Evolutionary conservation across 2,329 filamentous ascomycete genomes (phyloP), one percentile per base, ranked within the genome.

Genomic region (Leptographium lundbergii): DNA sequence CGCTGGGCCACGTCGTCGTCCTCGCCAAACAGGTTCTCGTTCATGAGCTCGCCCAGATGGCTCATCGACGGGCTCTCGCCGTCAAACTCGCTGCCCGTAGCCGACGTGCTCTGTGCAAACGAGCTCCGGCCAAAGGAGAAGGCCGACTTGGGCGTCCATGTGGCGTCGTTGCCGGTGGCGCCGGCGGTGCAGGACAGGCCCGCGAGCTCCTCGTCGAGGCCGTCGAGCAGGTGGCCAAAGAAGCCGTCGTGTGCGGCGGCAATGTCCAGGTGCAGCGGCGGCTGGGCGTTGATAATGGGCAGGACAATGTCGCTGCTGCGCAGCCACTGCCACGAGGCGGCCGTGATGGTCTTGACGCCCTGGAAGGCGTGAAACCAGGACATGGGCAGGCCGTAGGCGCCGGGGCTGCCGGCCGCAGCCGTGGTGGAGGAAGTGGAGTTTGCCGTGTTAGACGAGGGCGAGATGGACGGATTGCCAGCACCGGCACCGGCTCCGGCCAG

Each of bases 321-420:
- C 54, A 86, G 75, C 77, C 79, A 86, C 60, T 78, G 79, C 83
- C 83, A 86, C 17, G 81, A 84, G 3, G 78, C 77, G 24, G 82
- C 79, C 0, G 85, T 82, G 39, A 86, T 76, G 2, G 82, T 80
- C 67, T 86, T 86, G 63, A 86, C 81, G 13, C 83, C 83, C 65
- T 86, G 83, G 65, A 85, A 86, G 4, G 83, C 79, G 66, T 86
- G 82, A 61, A 86, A 86, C 82, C 81, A 86, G 3, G 80, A 76
- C 51, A 85, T 70, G 0, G 83, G 83, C n/a, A 85, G 69, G 22
- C 74, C 73, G 66, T 86, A 86, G 47, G 52, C 62, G 48, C 61
- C 56, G n/a, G 53, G 27, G 29, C 64, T 64, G 39, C 60, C 59
- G 6, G 34, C 45, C 6, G 29, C 52, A 7, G 36, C 71, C 67